Conservation (phyloP, 345 rosid species). For the Anacardium occidentale region DNA sequence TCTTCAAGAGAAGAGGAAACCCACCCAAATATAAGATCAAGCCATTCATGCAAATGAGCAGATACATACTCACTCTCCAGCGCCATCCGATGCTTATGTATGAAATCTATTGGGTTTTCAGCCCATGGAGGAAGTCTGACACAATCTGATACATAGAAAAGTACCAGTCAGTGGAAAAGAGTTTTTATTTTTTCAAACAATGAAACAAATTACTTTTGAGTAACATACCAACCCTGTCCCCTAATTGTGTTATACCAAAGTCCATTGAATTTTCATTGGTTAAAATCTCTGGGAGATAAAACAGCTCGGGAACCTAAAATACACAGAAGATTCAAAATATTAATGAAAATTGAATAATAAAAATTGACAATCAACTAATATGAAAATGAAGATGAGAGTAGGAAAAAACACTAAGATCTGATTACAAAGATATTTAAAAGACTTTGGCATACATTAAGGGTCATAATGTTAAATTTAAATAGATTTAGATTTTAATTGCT, state of each 20-base stretch:
- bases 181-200: slow-evolving; percentile 18
- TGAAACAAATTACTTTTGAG: slow-evolving; percentile 3
- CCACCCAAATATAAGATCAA: slow-evolving; percentile 96
- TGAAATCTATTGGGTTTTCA: slow-evolving; percentile 84
- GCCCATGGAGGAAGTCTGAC: slow-evolving; percentile 98
- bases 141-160: slow-evolving; percentile 55
- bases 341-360: not conserved
- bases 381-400: slow-evolving; percentile 14
- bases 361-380: slow-evolving; percentile 5
- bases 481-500: too few species aligned
- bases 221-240: slow-evolving; percentile 85
- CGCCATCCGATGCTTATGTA: slow-evolving; percentile 90
- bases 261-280: slow-evolving; percentile 85
- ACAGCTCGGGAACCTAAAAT: slow-evolving; percentile 97
- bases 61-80: slow-evolving; percentile 98
- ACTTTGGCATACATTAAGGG: not conserved
- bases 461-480: too few species aligned
- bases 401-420: not conserved
- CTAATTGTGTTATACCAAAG: slow-evolving; percentile 90
- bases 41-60: slow-evolving; percentile 96
- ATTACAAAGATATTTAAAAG: slow-evolving; percentile 4
- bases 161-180: slow-evolving; percentile 5
- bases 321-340: slow-evolving; percentile 16
- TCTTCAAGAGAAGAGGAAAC: slow-evolving; percentile 19
- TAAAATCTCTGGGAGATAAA: slow-evolving; percentile 94